phyloP scores from a whole-genome alignment of 176 grass and related monocot genomes.

The Oryza glumipatula region DNA sequence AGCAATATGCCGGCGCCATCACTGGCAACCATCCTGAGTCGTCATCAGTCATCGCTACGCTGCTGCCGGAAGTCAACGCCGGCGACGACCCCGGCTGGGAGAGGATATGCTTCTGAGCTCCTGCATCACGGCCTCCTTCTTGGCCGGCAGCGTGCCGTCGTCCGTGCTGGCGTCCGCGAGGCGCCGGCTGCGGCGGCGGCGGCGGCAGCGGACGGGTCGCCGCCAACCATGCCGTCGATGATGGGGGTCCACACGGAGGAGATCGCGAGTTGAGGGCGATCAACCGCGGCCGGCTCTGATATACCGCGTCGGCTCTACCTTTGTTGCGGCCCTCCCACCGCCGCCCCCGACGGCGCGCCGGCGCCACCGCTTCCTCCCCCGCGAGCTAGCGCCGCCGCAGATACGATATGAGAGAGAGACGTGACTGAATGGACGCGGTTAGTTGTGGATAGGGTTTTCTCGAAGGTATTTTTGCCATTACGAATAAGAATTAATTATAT shows the following conservation, averaged over 20 bases:
- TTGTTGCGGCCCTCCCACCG: too few species aligned
- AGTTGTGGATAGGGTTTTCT: too few species aligned
- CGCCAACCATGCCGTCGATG: conserved; percentile 54
- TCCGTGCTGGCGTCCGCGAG: conserved; percentile 52
- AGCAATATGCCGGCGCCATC: background rate
- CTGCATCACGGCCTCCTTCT: conserved; percentile 63
- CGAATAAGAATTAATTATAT: too few species aligned
- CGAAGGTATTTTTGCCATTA: too few species aligned
- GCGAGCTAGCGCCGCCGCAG: too few species aligned
- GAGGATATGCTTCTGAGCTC: conserved; percentile 47
- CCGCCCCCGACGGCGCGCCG: too few species aligned
- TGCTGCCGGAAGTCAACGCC: conserved; percentile 23
- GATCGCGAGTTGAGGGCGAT: background rate
- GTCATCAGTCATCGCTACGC: conserved; percentile 38
- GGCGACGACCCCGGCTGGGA: background rate
- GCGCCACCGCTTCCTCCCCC: too few species aligned
- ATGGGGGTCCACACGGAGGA: conserved; percentile 65
- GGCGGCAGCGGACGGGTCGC: conserved; percentile 51
- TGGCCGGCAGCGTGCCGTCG: conserved; percentile 70
- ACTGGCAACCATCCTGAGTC: background rate
- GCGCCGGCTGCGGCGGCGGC: conserved; percentile 34
- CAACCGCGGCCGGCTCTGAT: too few species aligned
- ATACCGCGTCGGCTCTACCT: too few species aligned
- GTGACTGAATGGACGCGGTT: too few species aligned
- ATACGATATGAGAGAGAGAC: too few species aligned